Base-by-base conservation (phyloP, 2,329 filamentous ascomycete species). In the Pleoardoris graminearum region DNA sequence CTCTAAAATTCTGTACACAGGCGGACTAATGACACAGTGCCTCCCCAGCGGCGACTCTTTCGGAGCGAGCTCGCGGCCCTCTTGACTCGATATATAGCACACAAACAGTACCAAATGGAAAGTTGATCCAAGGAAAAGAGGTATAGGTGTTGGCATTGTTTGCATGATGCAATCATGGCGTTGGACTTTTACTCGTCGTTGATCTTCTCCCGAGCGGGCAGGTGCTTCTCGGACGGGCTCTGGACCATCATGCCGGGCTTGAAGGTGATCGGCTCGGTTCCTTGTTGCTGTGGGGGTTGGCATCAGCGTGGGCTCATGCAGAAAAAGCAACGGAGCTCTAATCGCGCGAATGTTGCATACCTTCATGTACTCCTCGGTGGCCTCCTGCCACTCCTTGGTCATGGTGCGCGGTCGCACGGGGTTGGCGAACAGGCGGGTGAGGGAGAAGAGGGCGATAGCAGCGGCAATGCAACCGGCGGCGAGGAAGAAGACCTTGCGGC, bases 301-400 rank as follows among this genome's bases (percentile, higher is more conserved):
- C 30, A 29, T 57, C 44, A 57, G 54, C 22, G 48, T 29, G 14
- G 23, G 12, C 16, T 38, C 50, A 33, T 11, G 12, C n/a, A 37
- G 27, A 32, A 17, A 38, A 44, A 44, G 19, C 19, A 19, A 37
- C 21, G 16, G 27, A 43, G 25, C n/a, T 33, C 29, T 42, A 21
- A 56, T 48, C 32, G 29, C 14, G 36, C 47, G 44, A 22, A 30
- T 35, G 35, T 16, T 51, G 78, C 85, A 69, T 80, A 96, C 93
- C 85, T 86, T 92, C 76, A 97, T 82, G 77, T 89, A 94, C 81
- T 97, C 94, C 79, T 99, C 96, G 65, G 87, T 84, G 66, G 88
- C 88, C 82, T 97, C 91, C 81, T 99, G 91, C 85, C 89, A 97
- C 79, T 99, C 94, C 83, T 90, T 89, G 80, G 82, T 93, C 92